A percentile compares a stretch with the other conserved stretches of the same genome.
These are phyloP conservation scores for Keithomyces neogunnii DNA, from an alignment of 2,329 filamentous ascomycete species.

Conservation along the genomic window DNA sequence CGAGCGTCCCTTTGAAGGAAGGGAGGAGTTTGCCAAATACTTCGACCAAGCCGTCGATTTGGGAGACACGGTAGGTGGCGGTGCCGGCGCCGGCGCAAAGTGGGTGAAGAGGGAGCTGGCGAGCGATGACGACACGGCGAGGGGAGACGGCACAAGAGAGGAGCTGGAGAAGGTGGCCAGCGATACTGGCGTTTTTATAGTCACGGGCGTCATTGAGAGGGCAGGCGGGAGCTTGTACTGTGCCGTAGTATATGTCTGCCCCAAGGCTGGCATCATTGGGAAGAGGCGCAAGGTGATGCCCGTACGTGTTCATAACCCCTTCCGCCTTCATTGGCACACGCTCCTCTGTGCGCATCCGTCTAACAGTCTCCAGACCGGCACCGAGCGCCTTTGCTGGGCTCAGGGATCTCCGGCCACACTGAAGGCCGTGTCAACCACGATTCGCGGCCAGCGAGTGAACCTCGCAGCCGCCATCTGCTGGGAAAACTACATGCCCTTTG, in stretches of 20 bases:
- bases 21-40: slow-evolving; percentile 76
- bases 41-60: slow-evolving; percentile 74
- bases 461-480: slow-evolving; percentile 87
- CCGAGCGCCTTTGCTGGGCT: slow-evolving; percentile 80
- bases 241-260: slow-evolving; percentile 73
- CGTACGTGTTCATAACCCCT: slow-evolving; percentile 33
- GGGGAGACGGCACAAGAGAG: slow-evolving; percentile 62
- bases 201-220: slow-evolving; percentile 72
- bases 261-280: slow-evolving; percentile 61
- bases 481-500: slow-evolving; percentile 93
- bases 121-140: slow-evolving; percentile 23
- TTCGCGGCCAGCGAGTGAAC: slow-evolving; percentile 71
- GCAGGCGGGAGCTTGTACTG: slow-evolving; percentile 81
- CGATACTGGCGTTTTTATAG: slow-evolving; percentile 73
- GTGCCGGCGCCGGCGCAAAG: slow-evolving; percentile 59
- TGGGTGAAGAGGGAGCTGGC: slow-evolving; percentile 59
- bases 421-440: slow-evolving; percentile 67
- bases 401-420: slow-evolving; percentile 75
- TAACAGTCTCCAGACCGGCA: slow-evolving; percentile 51
- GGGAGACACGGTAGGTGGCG: slow-evolving; percentile 60
- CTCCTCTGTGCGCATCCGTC: no score
- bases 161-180: slow-evolving; percentile 66
- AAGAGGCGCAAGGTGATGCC: slow-evolving; percentile 93
- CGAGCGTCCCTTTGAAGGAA: slow-evolving; percentile 55
- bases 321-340: background rate